These are phyloP conservation scores for Mycena leptocephala DNA, from an alignment of 768 basidiomycete species.

Conservation along the genomic window DNA sequence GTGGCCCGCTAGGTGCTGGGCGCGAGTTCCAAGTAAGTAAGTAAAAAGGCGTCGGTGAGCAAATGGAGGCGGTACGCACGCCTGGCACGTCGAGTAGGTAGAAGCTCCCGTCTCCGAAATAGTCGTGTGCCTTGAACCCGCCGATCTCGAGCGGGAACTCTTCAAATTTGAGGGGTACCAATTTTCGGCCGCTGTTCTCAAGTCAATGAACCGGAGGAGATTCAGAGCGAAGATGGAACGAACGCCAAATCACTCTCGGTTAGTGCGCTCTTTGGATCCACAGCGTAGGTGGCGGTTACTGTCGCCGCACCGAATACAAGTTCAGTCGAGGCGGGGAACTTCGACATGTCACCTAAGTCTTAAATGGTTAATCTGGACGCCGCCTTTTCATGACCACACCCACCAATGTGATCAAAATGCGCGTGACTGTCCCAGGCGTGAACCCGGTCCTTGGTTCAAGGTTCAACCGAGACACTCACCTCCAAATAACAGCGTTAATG, in stretches of 20 bases:
- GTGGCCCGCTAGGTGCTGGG: slow-evolving; percentile 39
- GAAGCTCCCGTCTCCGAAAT: slow-evolving; percentile 43
- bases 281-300: neutral
- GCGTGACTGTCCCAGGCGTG: slow-evolving; percentile 23
- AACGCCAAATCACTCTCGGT: slow-evolving; percentile 37
- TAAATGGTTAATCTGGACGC: too few relatives aligned
- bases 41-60: neutral
- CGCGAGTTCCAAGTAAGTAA: too few relatives aligned
- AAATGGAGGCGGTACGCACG: slow-evolving; percentile 13
- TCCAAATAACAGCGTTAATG: slow-evolving; percentile 41
- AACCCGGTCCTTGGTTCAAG: neutral
- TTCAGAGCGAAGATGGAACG: neutral
- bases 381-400: neutral
- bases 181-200: slow-evolving; percentile 32
- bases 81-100: slow-evolving; percentile 42
- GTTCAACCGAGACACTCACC: slow-evolving; percentile 4
- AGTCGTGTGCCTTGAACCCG: slow-evolving; percentile 37
- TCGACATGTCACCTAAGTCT: slow-evolving; percentile 37
- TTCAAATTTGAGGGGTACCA: slow-evolving; percentile 30
- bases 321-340: slow-evolving; percentile 34
- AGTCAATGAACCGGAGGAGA: neutral
- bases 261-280: slow-evolving; percentile 26
- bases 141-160: slow-evolving; percentile 33
- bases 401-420: slow-evolving; percentile 40
- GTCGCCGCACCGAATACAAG: slow-evolving; percentile 35